Evolutionary conservation across 495 filamentous ascomycete genomes (phyloP).

Genomic region (Neurospora sp.): DNA sequence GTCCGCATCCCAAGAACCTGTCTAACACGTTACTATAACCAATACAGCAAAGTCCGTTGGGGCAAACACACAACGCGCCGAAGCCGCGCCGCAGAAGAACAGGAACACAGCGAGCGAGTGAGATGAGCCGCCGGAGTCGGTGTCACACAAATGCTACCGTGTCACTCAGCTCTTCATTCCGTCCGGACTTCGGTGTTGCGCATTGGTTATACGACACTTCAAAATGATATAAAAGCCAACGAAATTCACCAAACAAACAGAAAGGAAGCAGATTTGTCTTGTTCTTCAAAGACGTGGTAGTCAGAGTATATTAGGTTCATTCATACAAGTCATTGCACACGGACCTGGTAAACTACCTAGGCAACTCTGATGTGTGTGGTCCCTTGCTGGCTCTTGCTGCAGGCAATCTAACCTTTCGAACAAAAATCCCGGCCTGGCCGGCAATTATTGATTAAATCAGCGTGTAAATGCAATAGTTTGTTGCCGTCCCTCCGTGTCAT

Average conservation of each 20-base stretch:
- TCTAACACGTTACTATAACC: neutral
- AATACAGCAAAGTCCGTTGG: neutral
- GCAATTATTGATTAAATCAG: slow-evolving; percentile 10
- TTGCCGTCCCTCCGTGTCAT: neutral
- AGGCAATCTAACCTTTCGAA: neutral
- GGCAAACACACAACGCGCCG: neutral
- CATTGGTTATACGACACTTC: neutral
- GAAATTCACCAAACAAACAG: neutral
- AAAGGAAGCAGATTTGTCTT: neutral
- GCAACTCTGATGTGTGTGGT: neutral
- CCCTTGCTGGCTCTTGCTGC: neutral
- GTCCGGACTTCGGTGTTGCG: neutral
- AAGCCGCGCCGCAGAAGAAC: neutral
- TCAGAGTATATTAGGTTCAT: neutral
- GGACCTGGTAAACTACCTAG: neutral
- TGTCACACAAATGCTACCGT: neutral
- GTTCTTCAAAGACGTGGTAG: neutral
- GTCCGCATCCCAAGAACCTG: neutral
- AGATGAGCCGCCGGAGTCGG: neutral
- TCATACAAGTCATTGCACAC: neutral
- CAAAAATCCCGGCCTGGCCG: neutral
- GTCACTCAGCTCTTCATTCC: neutral
- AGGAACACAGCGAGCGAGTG: neutral
- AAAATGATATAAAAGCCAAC: neutral
- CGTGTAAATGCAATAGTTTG: slow-evolving; percentile 5